Conservation (phyloP, 1,139 yeast genomes). For the Diutina rugosa region DNA sequence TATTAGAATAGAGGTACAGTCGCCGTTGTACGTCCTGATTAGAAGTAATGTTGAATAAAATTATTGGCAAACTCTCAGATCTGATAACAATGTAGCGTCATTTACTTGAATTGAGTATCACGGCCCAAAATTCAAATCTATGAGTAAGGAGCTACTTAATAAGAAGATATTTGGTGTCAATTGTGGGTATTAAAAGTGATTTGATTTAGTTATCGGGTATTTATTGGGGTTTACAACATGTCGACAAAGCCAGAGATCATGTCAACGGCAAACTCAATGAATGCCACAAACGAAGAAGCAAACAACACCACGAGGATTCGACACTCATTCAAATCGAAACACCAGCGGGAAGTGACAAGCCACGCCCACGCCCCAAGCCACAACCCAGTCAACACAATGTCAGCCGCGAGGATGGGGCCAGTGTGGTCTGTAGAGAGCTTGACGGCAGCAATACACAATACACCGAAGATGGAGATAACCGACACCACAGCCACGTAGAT, state of each 20-base stretch:
- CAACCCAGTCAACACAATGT: not conserved
- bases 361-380: not conserved
- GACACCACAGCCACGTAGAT: not conserved
- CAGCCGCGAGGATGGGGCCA: not conserved
- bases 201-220: too few species aligned
- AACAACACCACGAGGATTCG: not conserved
- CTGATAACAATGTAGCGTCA: too few species aligned
- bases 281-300: not conserved
- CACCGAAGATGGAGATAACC: not conserved
- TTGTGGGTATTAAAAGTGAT: too few species aligned
- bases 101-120: too few species aligned
- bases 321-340: not conserved
- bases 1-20: conserved; percentile 8
- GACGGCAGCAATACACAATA: not conserved
- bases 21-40: not conserved
- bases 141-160: too few species aligned
- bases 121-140: too few species aligned
- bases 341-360: not conserved
- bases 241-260: not conserved
- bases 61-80: too few species aligned
- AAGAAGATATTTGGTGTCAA: too few species aligned
- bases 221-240: not conserved
- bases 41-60: not conserved
- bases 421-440: not conserved
- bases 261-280: not conserved